phyloP scores from a whole-genome alignment of 345 rosid genomes.

The Citrus cavaleriei region DNA sequence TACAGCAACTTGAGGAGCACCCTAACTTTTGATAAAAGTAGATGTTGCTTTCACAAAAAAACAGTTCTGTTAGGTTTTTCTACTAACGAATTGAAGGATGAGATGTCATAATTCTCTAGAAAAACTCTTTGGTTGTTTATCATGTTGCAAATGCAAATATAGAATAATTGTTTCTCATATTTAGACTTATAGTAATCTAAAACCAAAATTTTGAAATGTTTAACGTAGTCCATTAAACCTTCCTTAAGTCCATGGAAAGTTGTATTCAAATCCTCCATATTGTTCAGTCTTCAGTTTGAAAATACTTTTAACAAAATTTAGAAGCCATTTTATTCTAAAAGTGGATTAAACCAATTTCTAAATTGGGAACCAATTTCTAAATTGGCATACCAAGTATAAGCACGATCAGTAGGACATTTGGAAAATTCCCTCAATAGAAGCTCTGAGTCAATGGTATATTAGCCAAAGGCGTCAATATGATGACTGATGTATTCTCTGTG shows the following conservation, averaged over 20 bases:
- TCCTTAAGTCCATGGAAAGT: no score
- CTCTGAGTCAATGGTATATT: no score
- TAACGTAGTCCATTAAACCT: no score
- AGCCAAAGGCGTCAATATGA: no score
- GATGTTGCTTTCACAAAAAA: no score
- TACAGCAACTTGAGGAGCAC: no score
- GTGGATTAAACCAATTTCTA: neutral
- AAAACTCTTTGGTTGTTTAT: neutral
- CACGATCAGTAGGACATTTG: neutral
- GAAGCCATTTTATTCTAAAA: neutral
- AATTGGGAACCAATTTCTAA: neutral
- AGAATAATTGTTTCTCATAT: neutral
- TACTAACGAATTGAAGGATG: no score
- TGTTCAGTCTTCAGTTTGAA: neutral
- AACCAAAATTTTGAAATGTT: neutral
- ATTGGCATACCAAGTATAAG: neutral
- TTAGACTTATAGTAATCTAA: neutral
- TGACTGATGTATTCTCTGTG: fast-evolving
- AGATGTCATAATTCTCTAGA: neutral
- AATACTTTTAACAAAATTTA: neutral
- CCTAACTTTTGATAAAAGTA: no score
- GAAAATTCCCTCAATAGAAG: neutral
- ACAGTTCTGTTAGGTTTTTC: fast-evolving
- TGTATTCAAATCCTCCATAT: no score
- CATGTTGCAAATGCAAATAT: no score